phyloP scores from a whole-genome alignment of 2,329 filamentous ascomycete species.

The Colletotrichum chlorophyti region DNA sequence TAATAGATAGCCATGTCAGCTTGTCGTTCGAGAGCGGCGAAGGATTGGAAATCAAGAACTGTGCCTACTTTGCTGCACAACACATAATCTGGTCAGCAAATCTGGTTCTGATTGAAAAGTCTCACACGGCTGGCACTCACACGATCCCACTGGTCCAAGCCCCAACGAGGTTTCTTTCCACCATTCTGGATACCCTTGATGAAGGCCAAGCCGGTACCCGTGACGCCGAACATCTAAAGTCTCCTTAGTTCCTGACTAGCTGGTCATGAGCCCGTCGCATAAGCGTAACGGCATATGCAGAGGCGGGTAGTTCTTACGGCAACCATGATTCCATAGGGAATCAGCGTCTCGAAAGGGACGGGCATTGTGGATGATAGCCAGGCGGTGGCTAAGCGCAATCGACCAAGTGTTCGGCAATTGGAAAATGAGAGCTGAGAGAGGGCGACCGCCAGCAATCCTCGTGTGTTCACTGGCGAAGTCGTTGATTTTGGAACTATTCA shows the following conservation, averaged over 20 bases:
- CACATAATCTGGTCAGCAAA: slow-evolving; percentile 41
- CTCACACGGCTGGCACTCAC: slow-evolving; percentile 44
- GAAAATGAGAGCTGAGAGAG: too few species aligned
- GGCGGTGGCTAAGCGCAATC: too few species aligned
- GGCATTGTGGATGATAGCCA: slow-evolving; percentile 55
- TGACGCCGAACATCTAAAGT: slow-evolving; percentile 67
- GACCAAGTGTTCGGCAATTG: too few species aligned
- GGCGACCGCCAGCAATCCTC: neutral
- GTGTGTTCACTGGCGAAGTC: neutral
- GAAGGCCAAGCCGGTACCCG: slow-evolving; percentile 63
- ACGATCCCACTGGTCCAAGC: slow-evolving; percentile 68
- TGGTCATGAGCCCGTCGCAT: neutral
- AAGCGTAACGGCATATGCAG: slow-evolving; percentile 34
- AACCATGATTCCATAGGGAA: slow-evolving; percentile 71
- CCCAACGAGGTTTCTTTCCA: slow-evolving; percentile 65
- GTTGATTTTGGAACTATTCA: too few species aligned
- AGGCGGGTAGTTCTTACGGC: slow-evolving; percentile 50
- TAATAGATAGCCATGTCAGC: slow-evolving; percentile 37
- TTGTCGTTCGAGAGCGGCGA: neutral
- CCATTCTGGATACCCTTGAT: slow-evolving; percentile 66
- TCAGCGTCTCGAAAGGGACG: slow-evolving; percentile 68
- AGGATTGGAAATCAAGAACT: neutral
- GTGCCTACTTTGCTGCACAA: slow-evolving; percentile 59
- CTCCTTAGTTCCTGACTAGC: slow-evolving; percentile 34
- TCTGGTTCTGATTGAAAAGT: neutral